Base-by-base conservation (phyloP, 768 basidiomycete species). In the Suillus placidus region DNA sequence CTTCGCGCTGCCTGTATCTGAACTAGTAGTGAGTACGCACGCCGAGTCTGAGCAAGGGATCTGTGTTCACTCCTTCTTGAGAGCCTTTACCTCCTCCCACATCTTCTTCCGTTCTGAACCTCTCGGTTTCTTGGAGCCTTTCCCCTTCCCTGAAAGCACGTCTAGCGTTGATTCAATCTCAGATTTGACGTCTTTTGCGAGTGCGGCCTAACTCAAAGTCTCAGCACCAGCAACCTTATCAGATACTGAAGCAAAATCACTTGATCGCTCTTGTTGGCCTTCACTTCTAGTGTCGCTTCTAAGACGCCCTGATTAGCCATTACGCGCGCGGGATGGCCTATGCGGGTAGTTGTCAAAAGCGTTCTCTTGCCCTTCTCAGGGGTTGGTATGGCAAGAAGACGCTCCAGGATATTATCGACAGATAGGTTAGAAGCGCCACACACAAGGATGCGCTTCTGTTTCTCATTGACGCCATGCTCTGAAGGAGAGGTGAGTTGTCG, bases 251-350 rank as follows among this genome's bases (percentile, higher is more conserved):
- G 16, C 8, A 26, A 7, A 63, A 58, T 42, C 42, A 85, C 88
- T 81, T 92, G 89, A 65, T 94, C 93, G 61, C 89, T 89, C 49
- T 87, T 80, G 30, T 85, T 82, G 0, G 92, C 88, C 76, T 93
- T 88, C 30, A 87, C 85, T 72, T 94, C 92, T 43, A 89, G 77
- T 6, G 90, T 95, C 1, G 86, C 81, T 20, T 91, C 86, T 20
- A 93, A 73, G 35, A 93, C 79, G 23, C 84, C 83, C 69, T 88
- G 85, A 30, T 87, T 83, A 0, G 88, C 81, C 82, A 97, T 91
- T 0, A 99, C 90, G 32, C 97, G 86, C 0, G 97, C 97, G 0
- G 97, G 97, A 76, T 99, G 97, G 0, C 97, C 97, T 14, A 99
- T 83, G n/a, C 97, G 85, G 0, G 95, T 95, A 8, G 90, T 85